These are phyloP conservation scores for Bretschneidera sinensis DNA, from an alignment of 345 rosid genomes.

Conservation along the genomic window DNA sequence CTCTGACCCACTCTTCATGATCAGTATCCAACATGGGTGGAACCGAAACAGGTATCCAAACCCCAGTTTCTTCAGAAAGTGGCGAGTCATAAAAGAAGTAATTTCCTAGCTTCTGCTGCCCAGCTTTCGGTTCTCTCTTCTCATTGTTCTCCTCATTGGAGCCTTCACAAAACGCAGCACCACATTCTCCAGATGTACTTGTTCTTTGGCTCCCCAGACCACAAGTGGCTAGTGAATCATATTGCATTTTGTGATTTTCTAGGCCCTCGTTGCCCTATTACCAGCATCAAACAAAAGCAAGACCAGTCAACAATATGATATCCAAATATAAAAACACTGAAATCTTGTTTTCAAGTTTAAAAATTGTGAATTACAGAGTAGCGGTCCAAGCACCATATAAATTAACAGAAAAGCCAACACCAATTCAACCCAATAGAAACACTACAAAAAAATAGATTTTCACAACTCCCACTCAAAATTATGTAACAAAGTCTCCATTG, in stretches of 20 bases:
- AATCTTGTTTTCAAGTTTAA: background rate
- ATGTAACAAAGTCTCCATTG: background rate
- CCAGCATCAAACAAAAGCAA: slow-evolving; percentile 2
- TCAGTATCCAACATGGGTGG: slow-evolving; percentile 80
- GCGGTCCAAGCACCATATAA: background rate
- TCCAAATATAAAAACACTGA: background rate
- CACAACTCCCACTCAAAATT: background rate
- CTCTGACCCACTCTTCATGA: slow-evolving; percentile 61
- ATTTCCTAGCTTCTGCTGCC: slow-evolving; percentile 44
- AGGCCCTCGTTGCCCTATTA: slow-evolving; percentile 10
- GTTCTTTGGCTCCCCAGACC: slow-evolving; percentile 13
- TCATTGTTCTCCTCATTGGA: slow-evolving; percentile 9
- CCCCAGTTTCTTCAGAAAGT: slow-evolving; percentile 78
- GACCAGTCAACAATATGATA: background rate
- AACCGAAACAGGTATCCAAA: slow-evolving; percentile 95
- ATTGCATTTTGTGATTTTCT: slow-evolving; percentile 7
- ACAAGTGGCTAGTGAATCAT: background rate
- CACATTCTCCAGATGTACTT: slow-evolving; percentile 16
- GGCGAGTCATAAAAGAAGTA: slow-evolving; percentile 83
- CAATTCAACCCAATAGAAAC: background rate
- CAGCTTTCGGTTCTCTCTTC: slow-evolving; percentile 14
- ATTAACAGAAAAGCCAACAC: background rate
- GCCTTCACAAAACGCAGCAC: slow-evolving; percentile 6
- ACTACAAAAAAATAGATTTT: background rate
- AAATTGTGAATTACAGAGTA: background rate